Evolutionary conservation across 352 stramenopile genomes (phyloP), one percentile per base, ranked within the genome.

Genomic region (Pythium aristosporum): DNA sequence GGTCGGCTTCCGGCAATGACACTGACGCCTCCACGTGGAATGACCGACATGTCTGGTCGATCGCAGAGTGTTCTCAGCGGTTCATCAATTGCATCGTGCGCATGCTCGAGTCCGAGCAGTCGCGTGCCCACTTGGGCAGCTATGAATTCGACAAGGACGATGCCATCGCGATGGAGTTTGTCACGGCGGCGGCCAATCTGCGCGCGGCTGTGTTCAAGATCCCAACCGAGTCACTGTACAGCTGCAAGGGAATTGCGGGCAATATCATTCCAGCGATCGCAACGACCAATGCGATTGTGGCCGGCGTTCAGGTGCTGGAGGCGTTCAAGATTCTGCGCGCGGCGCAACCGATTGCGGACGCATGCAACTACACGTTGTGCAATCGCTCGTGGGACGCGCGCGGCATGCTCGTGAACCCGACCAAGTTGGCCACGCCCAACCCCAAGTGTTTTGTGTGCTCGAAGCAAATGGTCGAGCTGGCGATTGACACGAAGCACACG

Each of bases 221-320:
- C 61, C 10, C 64, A 12, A 90, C 86, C 78, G 85, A 93, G 61
- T 94, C 85, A 18, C 69, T 96, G n/a, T 96, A 93, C 64, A 87
- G 71, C 42, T 94, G 96, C 79, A 99, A 99, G 78, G 98, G 98
- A 28, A 99, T 99, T 65, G 98, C 98, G 6, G 98, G 98, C 21
- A 99, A 99, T 73, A 99, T 99, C 67, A 99, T 99, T 59, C 97
- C 97, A 47, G 98, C 98, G 18, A 99, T 99, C 73, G 97, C 98
- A 12, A 99, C 97, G 16, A 99, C 98, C n/a, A 99, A 99, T 76
- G 98, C 98, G 18, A 99, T 99, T 72, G 96, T 99, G 23, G 97
- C 97, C 0, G 98, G 97, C 6, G 80, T 99, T 21, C 87, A 96
- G 54, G 87, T 96, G 47, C 71, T 96, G 23, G 77, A 96, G 68